These are phyloP conservation scores for Cercospora citrullina DNA, from an alignment of 2,329 filamentous ascomycete genomes.

Conservation along the genomic window DNA sequence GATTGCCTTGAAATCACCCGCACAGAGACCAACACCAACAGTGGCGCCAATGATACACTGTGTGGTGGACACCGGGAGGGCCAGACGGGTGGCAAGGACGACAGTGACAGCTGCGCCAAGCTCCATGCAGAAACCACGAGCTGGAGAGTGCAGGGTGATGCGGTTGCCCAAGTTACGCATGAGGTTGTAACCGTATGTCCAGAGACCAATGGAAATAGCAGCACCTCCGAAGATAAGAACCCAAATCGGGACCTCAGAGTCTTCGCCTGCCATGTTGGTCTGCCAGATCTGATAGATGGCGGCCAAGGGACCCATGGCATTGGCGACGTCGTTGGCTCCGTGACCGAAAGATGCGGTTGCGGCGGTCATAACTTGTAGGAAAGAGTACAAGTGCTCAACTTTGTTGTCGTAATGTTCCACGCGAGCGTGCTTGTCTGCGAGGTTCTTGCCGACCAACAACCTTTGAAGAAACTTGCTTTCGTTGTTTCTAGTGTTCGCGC, in stretches of 20 bases:
- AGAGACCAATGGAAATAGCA: constrained; percentile 56
- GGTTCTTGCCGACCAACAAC: constrained; percentile 27
- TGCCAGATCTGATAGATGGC: constrained; percentile 62
- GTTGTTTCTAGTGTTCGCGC: constrained; percentile 38
- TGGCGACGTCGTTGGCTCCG: constrained; percentile 64
- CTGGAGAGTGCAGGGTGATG: constrained; percentile 61
- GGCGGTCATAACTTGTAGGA: constrained; percentile 66
- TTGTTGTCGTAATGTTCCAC: constrained; percentile 62
- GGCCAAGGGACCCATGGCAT: constrained; percentile 62
- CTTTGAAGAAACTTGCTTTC: constrained; percentile 41
- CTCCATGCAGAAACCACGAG: constrained; percentile 60
- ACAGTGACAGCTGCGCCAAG: constrained; percentile 62
- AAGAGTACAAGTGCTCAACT: constrained; percentile 64
- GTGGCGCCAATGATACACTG: constrained; percentile 63
- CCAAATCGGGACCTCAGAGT: constrained; percentile 59
- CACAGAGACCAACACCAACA: constrained; percentile 63
- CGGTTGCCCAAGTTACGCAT: constrained; percentile 62
- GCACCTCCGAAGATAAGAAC: constrained; percentile 58
- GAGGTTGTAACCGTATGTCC: constrained; percentile 64
- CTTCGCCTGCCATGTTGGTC: constrained; percentile 46
- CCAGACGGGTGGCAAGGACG: constrained; percentile 61
- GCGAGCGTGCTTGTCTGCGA: constrained; percentile 48
- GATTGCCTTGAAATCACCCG: constrained; percentile 56
- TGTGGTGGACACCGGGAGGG: constrained; percentile 63
- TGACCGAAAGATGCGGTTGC: constrained; percentile 71